phyloP scores from a whole-genome alignment of 345 rosid genomes.

The Salix suchowensis region DNA sequence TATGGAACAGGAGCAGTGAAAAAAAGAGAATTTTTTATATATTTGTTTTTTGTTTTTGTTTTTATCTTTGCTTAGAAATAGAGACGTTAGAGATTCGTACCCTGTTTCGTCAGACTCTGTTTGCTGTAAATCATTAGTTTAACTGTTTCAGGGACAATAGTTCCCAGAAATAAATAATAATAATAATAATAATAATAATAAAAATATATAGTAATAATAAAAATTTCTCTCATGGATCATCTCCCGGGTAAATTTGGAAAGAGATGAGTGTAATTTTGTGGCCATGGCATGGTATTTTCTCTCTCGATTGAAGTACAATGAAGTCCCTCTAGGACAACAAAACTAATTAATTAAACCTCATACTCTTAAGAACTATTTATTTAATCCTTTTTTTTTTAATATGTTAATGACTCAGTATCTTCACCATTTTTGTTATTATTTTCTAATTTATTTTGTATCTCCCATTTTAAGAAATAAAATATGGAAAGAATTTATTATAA shows the following conservation, averaged over 20 bases:
- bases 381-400: not conserved
- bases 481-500: too few species aligned
- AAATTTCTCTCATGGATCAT: not conserved
- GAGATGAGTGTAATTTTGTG: not conserved
- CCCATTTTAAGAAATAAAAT: too few species aligned
- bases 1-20: too few species aligned
- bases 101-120: not conserved
- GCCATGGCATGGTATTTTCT: not conserved
- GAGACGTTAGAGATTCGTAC: conserved; percentile 27
- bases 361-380: too few species aligned
- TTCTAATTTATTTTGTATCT: too few species aligned
- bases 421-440: not conserved
- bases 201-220: not conserved
- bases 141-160: not conserved
- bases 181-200: not conserved
- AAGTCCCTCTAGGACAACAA: not conserved
- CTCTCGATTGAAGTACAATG: not conserved
- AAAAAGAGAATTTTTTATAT: too few species aligned
- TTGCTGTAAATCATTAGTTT: not conserved
- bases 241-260: not conserved
- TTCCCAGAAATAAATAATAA: not conserved
- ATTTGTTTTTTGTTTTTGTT: too few species aligned
- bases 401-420: not conserved
- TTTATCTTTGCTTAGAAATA: conserved; percentile 20
- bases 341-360: not conserved